Conservation (phyloP, 305 asterid genomes). For the Salvia sclarea region DNA sequence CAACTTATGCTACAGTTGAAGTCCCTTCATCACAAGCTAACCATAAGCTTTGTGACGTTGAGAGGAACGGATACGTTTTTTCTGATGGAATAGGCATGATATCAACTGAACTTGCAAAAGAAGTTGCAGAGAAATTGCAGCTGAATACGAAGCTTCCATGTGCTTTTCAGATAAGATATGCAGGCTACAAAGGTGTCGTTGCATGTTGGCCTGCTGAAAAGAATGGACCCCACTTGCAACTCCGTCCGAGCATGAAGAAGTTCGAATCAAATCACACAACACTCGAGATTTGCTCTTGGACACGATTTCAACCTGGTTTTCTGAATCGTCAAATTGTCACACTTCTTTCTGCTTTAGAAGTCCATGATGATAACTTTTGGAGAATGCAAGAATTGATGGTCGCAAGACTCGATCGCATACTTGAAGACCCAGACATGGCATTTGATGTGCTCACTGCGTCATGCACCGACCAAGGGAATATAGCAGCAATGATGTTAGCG, state of each 20-base stretch:
- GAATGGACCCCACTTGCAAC: conserved; percentile 47
- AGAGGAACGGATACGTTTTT: conserved; percentile 64
- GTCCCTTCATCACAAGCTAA: conserved; percentile 52
- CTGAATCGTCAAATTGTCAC: conserved; percentile 84
- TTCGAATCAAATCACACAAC: conserved; percentile 69
- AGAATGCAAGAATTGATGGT: conserved; percentile 78
- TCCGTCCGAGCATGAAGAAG: conserved; percentile 77
- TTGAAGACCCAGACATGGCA: conserved; percentile 66
- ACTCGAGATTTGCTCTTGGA: conserved; percentile 97
- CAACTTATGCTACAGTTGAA: conserved; percentile 83
- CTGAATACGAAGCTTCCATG: conserved; percentile 58
- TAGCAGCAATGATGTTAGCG: conserved; percentile 81
- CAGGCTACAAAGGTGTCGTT: conserved; percentile 87
- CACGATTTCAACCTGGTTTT: conserved; percentile 84
- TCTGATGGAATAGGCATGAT: conserved; percentile 92
- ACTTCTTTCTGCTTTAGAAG: conserved; percentile 78
- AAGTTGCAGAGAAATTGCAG: conserved; percentile 76
- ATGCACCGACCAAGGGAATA: conserved; percentile 72
- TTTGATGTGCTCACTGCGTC: conserved; percentile 75
- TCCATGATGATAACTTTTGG: conserved; percentile 62
- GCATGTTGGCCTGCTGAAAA: conserved; percentile 71
- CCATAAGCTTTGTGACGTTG: conserved; percentile 47
- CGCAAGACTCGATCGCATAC: conserved; percentile 59
- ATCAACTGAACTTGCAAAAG: conserved; percentile 64
- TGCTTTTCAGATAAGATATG: conserved; percentile 90